A percentile compares a stretch with the other conserved stretches of the same genome.
phyloP scores from a whole-genome alignment of 169 alveolate species.

The Miamiensis avidus region DNA sequence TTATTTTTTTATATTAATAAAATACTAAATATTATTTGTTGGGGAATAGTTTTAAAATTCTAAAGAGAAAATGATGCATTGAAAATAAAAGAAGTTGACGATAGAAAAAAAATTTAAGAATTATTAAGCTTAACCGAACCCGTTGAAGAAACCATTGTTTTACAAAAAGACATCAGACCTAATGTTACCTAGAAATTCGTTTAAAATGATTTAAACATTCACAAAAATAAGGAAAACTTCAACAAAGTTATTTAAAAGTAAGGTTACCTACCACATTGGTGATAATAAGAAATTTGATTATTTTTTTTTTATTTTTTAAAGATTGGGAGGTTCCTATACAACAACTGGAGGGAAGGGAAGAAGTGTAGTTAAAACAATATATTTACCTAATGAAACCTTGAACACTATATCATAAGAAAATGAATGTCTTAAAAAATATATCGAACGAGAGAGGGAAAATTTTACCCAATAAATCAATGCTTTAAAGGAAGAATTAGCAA shows the following conservation, averaged over 20 bases:
- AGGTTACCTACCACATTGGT: not conserved
- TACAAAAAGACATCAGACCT: constrained; percentile 12
- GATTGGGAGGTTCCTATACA: not conserved
- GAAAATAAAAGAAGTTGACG: constrained; percentile 17
- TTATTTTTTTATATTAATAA: too few relatives aligned
- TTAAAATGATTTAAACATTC: constrained; percentile 6
- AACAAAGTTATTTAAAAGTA: constrained; percentile 11
- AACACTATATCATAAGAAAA: constrained; percentile 1
- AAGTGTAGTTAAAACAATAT: constrained; percentile 4
- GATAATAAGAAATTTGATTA: too few relatives aligned
- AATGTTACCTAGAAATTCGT: not conserved
- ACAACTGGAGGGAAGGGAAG: not conserved
- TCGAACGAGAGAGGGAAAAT: constrained; percentile 9
- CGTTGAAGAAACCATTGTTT: constrained; percentile 13
- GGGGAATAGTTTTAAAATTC: not conserved
- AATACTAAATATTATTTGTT: not conserved
- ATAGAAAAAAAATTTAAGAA: constrained; percentile 17
- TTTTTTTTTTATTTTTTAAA: too few relatives aligned
- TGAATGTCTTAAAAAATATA: not conserved
- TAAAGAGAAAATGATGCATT: constrained; percentile 19
- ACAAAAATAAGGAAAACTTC: constrained; percentile 1
- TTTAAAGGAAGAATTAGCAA: not conserved
- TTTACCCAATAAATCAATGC: not conserved
- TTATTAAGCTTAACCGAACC: constrained; percentile 21
- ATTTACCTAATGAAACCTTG: constrained; percentile 15